These are phyloP conservation scores for Cystobasidium slooffiae DNA, from an alignment of 1,284 basidiomycete species.

Conservation along the genomic window DNA sequence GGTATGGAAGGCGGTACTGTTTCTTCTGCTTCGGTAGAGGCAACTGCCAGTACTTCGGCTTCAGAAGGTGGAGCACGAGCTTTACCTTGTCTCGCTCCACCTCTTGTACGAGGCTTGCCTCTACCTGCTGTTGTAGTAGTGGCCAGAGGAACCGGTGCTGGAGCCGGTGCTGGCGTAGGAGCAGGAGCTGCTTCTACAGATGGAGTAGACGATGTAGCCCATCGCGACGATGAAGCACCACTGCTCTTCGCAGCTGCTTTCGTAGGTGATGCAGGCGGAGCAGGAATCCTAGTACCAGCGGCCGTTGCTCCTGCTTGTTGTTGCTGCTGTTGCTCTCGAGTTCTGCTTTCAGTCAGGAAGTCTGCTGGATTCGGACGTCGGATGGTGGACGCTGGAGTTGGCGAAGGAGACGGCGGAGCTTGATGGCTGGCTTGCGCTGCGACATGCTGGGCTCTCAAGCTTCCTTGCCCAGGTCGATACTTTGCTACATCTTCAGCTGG, in stretches of 20 bases:
- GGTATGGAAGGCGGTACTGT: neutral
- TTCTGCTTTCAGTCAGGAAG: slow-evolving; percentile 18
- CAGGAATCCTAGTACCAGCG: neutral
- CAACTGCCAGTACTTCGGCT: neutral
- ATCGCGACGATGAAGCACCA: slow-evolving; percentile 8
- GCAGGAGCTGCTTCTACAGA: neutral
- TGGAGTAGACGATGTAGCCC: slow-evolving; percentile 1
- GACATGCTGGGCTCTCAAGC: slow-evolving; percentile 19
- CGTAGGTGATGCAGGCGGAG: slow-evolving; percentile 11
- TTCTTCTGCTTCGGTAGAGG: neutral
- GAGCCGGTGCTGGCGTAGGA: slow-evolving; percentile 15
- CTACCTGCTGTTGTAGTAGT: neutral
- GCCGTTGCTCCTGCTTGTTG: neutral
- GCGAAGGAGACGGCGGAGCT: slow-evolving; percentile 23
- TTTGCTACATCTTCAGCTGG: slow-evolving; percentile 42
- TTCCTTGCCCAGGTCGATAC: slow-evolving; percentile 35
- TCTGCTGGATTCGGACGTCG: slow-evolving; percentile 24
- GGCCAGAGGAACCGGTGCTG: neutral
- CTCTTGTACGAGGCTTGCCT: slow-evolving; percentile 8
- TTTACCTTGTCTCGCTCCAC: slow-evolving; percentile 12
- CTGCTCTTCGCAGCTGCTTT: neutral
- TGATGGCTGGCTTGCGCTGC: slow-evolving; percentile 35
- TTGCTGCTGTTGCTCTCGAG: slow-evolving; percentile 15
- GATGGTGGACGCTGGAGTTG: slow-evolving; percentile 10
- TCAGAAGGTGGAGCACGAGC: neutral